These are phyloP conservation scores for Trichoderma atroviride DNA, from an alignment of 2,329 filamentous ascomycete species.

Conservation along the genomic window DNA sequence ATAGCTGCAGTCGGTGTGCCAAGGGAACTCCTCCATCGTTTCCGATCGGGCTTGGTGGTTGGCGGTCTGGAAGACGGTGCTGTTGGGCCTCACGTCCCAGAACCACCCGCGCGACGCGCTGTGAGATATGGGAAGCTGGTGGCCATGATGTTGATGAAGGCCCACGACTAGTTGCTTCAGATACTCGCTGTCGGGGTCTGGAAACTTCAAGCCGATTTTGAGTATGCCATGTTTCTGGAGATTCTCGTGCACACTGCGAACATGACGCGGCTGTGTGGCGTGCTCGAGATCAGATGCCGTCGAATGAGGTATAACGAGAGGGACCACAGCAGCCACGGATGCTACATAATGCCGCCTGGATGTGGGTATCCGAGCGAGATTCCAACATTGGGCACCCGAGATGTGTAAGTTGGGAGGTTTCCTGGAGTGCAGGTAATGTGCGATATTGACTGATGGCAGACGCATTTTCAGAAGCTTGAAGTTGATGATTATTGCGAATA, in stretches of 20 bases:
- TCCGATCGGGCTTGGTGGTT: slow-evolving; percentile 45
- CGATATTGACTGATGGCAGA: background rate
- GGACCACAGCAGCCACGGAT: background rate
- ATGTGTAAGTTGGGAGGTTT: background rate
- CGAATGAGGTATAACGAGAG: background rate
- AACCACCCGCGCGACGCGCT: slow-evolving; percentile 48
- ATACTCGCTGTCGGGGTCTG: background rate
- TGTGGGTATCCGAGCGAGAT: background rate
- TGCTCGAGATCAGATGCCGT: background rate
- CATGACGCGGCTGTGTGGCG: background rate
- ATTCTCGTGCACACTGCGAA: background rate
- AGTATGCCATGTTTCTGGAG: background rate
- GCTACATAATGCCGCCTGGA: background rate
- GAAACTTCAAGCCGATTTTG: background rate
- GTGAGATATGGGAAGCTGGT: slow-evolving; percentile 45
- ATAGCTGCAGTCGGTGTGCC: slow-evolving; percentile 51
- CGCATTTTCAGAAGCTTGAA: background rate
- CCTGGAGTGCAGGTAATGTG: background rate
- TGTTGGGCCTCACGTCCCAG: slow-evolving; percentile 46
- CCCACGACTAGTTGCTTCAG: background rate
- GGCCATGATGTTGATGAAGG: slow-evolving; percentile 26
- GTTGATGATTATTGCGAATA: background rate
- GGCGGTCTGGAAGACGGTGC: slow-evolving; percentile 35
- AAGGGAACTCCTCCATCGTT: slow-evolving; percentile 47
- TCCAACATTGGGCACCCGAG: background rate